Percentiles rank a stretch among this genome's conserved stretches.
phyloP scores from a whole-genome alignment of 2,329 filamentous ascomycete species.

The Cercospora sp. region DNA sequence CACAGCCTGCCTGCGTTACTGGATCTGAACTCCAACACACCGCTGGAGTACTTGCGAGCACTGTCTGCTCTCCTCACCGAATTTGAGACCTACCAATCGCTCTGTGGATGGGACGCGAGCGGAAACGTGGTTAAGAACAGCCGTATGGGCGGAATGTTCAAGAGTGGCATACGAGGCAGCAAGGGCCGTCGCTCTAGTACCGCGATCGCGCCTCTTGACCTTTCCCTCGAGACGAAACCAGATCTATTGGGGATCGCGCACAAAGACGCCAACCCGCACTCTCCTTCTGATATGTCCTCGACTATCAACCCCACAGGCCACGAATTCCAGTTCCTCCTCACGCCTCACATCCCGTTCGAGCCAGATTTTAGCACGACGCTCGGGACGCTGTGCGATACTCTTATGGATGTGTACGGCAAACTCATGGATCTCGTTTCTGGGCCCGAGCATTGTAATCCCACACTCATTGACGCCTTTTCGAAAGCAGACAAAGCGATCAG shows the following conservation, averaged over 20 bases:
- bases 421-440: conserved; percentile 74
- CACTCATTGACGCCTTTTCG: conserved; percentile 78
- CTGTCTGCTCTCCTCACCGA: conserved; percentile 83
- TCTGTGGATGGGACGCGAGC: conserved; percentile 69
- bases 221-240: conserved; percentile 21
- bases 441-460: conserved; percentile 66
- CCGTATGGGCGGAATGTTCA: conserved; percentile 62
- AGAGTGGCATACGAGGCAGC: conserved; percentile 43
- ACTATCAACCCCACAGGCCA: conserved; percentile 67
- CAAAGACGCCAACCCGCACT: conserved; percentile 22
- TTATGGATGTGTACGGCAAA: conserved; percentile 87
- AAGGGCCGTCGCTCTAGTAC: conserved; percentile 55
- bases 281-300: conserved; percentile 30
- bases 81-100: conserved; percentile 89
- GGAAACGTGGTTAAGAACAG: conserved; percentile 72
- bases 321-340: conserved; percentile 84
- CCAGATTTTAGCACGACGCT: conserved; percentile 98
- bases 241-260: conserved; percentile 29
- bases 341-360: conserved; percentile 90
- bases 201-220: conserved; percentile 50
- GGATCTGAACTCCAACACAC: conserved; percentile 78
- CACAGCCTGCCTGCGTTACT: conserved; percentile 86
- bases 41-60: conserved; percentile 82
- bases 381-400: conserved; percentile 88
- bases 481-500: conserved; percentile 85